Evolutionary conservation across 164 flowering plant genomes (phyloP).

Genomic region (Nymphaea thermarum): DNA sequence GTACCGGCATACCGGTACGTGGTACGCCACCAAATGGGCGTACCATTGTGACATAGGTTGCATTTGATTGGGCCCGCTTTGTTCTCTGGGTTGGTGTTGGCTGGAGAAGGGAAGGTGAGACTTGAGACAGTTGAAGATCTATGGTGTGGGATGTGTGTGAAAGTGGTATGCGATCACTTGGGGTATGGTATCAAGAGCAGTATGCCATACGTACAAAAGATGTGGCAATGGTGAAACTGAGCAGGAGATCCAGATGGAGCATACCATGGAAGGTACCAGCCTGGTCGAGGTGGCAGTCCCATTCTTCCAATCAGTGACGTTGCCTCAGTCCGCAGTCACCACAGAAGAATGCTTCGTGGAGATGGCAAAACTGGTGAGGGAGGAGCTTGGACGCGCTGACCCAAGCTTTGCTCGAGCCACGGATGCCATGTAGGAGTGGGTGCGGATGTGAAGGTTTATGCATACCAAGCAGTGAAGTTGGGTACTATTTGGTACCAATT

Average conservation of each 20-base stretch:
- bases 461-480: too few relatives aligned
- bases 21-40: too few relatives aligned
- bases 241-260: slow-evolving; percentile 78
- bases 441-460: slow-evolving; percentile 49
- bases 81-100: slow-evolving; percentile 60
- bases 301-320: slow-evolving; percentile 57
- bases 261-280: slow-evolving; percentile 18
- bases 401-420: slow-evolving; percentile 52
- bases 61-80: slow-evolving; percentile 72
- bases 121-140: slow-evolving; percentile 93
- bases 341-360: slow-evolving; percentile 73
- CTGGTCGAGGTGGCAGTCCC: slow-evolving; percentile 76
- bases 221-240: slow-evolving; percentile 53
- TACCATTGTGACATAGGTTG: slow-evolving; percentile 63
- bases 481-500: too few relatives aligned
- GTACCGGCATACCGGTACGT: too few relatives aligned
- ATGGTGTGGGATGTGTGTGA: slow-evolving; percentile 84
- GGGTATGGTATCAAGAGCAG: slow-evolving; percentile 78
- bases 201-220: slow-evolving; percentile 57
- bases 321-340: slow-evolving; percentile 53
- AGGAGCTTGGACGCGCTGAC: slow-evolving; percentile 35
- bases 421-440: slow-evolving; percentile 73
- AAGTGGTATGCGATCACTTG: slow-evolving; percentile 76
- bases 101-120: slow-evolving; percentile 66
- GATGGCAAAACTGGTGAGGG: slow-evolving; percentile 53